These are phyloP conservation scores for Hyaloscypha variabilis DNA, from an alignment of 495 filamentous ascomycete species.

Conservation along the genomic window DNA sequence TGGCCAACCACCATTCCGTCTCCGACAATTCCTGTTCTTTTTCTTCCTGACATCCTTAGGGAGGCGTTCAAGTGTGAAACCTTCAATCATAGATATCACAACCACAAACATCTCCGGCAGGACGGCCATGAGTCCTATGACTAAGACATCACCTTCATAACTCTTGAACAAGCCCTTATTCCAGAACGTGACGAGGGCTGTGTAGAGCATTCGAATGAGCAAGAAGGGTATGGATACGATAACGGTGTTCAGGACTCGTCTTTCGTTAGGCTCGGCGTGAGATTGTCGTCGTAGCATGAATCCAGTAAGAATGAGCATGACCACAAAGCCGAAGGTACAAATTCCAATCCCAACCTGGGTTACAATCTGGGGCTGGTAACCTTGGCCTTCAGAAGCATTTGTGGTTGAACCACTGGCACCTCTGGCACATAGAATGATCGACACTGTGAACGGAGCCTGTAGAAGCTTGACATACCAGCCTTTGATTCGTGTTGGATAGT, in stretches of 20 bases:
- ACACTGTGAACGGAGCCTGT: not conserved
- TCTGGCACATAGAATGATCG: not conserved
- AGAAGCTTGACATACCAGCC: not conserved
- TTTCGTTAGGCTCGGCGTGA: not conserved
- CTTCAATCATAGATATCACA: constrained; percentile 4
- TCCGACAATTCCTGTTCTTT: not conserved
- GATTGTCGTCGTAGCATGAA: not conserved
- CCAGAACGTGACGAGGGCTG: not conserved
- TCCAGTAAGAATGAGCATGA: not conserved
- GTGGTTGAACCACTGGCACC: not conserved
- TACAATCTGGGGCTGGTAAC: not conserved
- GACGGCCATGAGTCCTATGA: not conserved
- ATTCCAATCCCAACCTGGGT: constrained; percentile 9
- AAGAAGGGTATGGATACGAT: not conserved
- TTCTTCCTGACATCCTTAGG: constrained; percentile 2
- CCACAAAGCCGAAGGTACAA: not conserved
- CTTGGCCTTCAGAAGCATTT: not conserved
- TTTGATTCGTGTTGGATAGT: not conserved
- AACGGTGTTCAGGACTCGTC: constrained; percentile 2
- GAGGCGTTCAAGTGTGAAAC: not conserved
- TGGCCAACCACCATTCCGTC: not conserved
- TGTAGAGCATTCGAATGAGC: constrained; percentile 6
- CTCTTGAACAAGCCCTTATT: not conserved
- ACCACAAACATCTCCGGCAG: constrained; percentile 13
- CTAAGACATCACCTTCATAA: not conserved